Conservation (phyloP, 208 protist genomes). For the Lotmaria passim region DNA sequence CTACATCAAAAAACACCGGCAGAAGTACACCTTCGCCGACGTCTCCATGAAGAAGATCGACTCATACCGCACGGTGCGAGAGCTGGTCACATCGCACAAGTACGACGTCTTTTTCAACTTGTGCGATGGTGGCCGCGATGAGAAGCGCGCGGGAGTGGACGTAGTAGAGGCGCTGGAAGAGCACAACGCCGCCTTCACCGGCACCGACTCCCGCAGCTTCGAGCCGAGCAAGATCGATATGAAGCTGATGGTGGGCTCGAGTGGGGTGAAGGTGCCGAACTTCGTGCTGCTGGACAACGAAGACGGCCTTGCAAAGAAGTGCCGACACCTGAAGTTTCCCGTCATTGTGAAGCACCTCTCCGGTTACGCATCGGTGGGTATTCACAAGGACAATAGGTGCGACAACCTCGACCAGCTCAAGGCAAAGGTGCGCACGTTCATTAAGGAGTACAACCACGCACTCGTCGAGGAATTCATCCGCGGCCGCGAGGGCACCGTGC, state of each 20-base stretch:
- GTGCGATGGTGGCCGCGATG: conserved; percentile 87
- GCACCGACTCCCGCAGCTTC: conserved; percentile 83
- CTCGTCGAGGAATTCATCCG: conserved; percentile 91
- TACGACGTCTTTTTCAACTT: conserved; percentile 92
- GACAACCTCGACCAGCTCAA: conserved; percentile 81
- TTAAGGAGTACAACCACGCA: conserved; percentile 83
- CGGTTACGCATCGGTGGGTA: conserved; percentile 88
- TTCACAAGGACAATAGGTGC: conserved; percentile 86
- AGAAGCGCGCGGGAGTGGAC: conserved; percentile 83
- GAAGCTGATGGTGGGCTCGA: conserved; percentile 85
- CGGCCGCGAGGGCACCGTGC: conserved; percentile 84
- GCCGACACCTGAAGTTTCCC: conserved; percentile 82
- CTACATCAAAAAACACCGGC: conserved; percentile 76
- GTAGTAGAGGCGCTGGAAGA: conserved; percentile 87
- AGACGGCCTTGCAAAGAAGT: conserved; percentile 81
- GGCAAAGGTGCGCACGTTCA: conserved; percentile 63
- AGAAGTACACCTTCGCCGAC: conserved; percentile 73
- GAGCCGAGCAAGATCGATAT: conserved; percentile 91
- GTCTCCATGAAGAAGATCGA: conserved; percentile 77
- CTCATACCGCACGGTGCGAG: conserved; percentile 70
- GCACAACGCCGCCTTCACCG: conserved; percentile 89
- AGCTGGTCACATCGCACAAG: conserved; percentile 80
- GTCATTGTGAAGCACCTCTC: conserved; percentile 92
- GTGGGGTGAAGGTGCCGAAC: conserved; percentile 79
- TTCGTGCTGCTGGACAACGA: conserved; percentile 80